Evolutionary conservation across 202 grass and related monocot species (phyloP), one percentile per base, ranked within the genome.

Genomic region (Alloteropsis angusta): DNA sequence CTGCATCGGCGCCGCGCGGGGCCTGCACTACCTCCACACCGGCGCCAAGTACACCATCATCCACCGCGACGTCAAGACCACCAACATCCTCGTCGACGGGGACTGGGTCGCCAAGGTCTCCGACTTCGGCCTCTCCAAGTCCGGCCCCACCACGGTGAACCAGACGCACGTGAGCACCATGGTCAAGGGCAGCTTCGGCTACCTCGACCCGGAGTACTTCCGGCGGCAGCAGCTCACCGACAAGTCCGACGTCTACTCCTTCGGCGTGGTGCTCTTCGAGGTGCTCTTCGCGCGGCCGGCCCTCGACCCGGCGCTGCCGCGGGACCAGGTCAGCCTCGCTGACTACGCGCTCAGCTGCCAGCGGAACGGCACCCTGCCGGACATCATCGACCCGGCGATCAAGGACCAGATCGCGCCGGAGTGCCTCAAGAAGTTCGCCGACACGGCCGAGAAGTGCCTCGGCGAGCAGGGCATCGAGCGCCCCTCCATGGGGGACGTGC

Each of bases 171-270:
- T 97, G 21, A 97, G 94, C 84, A 97, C 94, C 46, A 84, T 97
- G 91, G 94, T 97, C 19, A 97, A 97, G 79, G 94, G 94, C 30
- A 97, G 94, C 87, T 97, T 97, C 50, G 94, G 94, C 4, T 97
- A 97, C 82, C 87, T 97, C 46, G 94, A 97, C 73, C 94, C 94
- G 11, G 94, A 97, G 88, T 97, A 97, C 85, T 97, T 88, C 69
- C 83, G 89, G 42, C 78, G 94, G 11, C 94, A 97, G 77, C 94
- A 97, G 71, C 79, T 97, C 76, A 97, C 94, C 1, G 94, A 97
- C 37, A 97, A 97, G 65, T 97, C 94, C 0, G 94, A 97, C 61
- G 94, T 97, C 2, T 97, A 93, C 82, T 97, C 94, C 15, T 97
- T 97, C 35, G 94, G 94, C 42, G 88, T 97, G 11, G 94, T 97